Evolutionary conservation across 164 flowering plant species (phyloP).

Genomic region (Umbilicus rupestris): DNA sequence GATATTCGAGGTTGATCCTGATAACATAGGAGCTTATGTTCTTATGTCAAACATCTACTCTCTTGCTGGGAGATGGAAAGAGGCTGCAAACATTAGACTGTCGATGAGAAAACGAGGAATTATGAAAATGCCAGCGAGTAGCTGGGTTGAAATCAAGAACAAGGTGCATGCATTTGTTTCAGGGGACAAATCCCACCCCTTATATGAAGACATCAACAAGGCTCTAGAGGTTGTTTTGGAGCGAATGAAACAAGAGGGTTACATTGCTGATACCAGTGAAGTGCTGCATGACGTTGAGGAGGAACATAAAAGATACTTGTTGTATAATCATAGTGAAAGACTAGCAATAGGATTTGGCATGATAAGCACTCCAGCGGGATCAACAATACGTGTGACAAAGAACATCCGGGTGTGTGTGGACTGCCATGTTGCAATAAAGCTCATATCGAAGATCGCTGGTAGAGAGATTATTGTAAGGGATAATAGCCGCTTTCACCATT

Average conservation of each 20-base stretch:
- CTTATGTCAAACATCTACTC: conserved; percentile 64
- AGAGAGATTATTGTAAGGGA: conserved; percentile 11
- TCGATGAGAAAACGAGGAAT: conserved; percentile 50
- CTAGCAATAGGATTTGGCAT: conserved; percentile 65
- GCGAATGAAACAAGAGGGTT: conserved; percentile 65
- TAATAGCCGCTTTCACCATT: conserved; percentile 11
- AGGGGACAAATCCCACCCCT: conserved; percentile 67
- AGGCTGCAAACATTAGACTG: conserved; percentile 47
- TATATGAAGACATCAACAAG: conserved; percentile 35
- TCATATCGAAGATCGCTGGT: conserved; percentile 8
- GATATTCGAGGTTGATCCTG: conserved; percentile 47
- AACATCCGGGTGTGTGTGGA: conserved; percentile 51
- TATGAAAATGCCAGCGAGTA: conserved; percentile 64
- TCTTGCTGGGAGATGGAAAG: conserved; percentile 57
- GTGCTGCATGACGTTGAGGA: conserved; percentile 73
- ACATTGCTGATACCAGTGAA: conserved; percentile 51
- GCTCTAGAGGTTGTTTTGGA: conserved; percentile 40
- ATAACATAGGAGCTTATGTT: conserved; percentile 54
- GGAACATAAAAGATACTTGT: conserved; percentile 47
- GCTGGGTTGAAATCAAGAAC: conserved; percentile 74
- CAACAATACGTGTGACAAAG: conserved; percentile 55
- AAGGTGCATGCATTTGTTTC: conserved; percentile 56
- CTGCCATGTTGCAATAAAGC: conserved; percentile 9
- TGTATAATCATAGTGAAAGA: conserved; percentile 50
- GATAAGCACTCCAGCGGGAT: conserved; percentile 55